Conservation (phyloP, 2,329 filamentous ascomycete genomes). For the Colletotrichum musae region DNA sequence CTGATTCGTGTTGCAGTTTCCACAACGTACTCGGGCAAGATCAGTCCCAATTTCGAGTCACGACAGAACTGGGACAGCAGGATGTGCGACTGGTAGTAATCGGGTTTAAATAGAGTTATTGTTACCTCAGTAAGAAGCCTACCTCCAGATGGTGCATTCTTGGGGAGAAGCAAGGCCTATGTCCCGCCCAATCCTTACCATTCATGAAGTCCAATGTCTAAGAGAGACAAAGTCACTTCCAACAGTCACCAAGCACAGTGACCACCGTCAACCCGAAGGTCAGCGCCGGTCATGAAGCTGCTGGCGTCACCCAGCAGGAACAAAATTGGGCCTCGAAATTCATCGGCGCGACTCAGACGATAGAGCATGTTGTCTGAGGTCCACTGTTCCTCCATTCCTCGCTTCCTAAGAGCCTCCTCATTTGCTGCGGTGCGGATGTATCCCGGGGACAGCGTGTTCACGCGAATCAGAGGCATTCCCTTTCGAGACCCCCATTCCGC, state of each 20-base stretch:
- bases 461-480: constrained; percentile 60
- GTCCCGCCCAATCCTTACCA: no score
- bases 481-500: constrained; percentile 65
- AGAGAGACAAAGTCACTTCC: no score
- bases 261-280: constrained; percentile 56
- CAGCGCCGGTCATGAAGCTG: constrained; percentile 56
- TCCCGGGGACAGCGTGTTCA: constrained; percentile 67
- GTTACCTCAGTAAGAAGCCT: no score
- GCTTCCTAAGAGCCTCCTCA: constrained; percentile 48
- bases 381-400: constrained; percentile 48
- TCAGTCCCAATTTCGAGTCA: not conserved
- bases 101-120: no score
- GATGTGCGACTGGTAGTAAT: no score
- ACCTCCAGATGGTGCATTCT: no score
- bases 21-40: not conserved
- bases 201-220: no score
- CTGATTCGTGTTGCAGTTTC: not conserved
- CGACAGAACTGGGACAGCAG: not conserved
- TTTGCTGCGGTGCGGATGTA: constrained; percentile 64
- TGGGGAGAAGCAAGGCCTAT: no score
- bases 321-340: constrained; percentile 53
- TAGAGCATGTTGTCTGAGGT: constrained; percentile 51
- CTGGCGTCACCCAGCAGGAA: constrained; percentile 54
- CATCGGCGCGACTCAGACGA: constrained; percentile 50
- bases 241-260: constrained; percentile 50